A percentile compares a stretch with the other conserved stretches of the same genome.
These are phyloP conservation scores for Paxillus involutus DNA, from an alignment of 768 basidiomycete species.

Conservation along the genomic window DNA sequence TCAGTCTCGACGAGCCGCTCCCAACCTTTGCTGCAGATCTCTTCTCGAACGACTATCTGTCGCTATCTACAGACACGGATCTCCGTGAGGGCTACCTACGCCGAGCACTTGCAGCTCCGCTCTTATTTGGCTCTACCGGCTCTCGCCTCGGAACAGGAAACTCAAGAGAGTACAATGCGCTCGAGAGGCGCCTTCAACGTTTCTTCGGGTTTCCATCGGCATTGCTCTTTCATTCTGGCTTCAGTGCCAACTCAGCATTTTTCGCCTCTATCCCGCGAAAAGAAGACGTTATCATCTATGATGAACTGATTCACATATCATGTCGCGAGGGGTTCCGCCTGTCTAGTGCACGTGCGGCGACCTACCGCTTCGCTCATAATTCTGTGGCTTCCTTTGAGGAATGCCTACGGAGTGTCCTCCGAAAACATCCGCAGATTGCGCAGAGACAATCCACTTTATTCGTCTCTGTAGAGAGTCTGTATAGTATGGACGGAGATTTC, in stretches of 20 bases:
- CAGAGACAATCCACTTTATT: constrained; percentile 38
- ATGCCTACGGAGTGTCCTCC: constrained; percentile 26
- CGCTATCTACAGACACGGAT: constrained; percentile 35
- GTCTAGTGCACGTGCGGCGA: constrained; percentile 22
- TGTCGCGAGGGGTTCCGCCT: constrained; percentile 51
- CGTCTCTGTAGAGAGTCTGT: constrained; percentile 52
- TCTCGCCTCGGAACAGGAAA: constrained; percentile 49
- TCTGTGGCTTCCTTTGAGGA: constrained; percentile 33
- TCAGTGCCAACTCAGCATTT: constrained; percentile 52
- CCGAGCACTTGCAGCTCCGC: constrained; percentile 17
- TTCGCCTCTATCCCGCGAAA: constrained; percentile 44
- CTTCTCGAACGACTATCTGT: constrained; percentile 54
- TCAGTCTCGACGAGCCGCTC: constrained; percentile 16
- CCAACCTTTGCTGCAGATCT: constrained; percentile 32
- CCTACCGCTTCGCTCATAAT: constrained; percentile 47
- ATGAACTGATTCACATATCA: constrained; percentile 53
- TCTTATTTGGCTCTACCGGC: constrained; percentile 47
- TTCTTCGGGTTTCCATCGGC: constrained; percentile 36
- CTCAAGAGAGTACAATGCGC: constrained; percentile 11
- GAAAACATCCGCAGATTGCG: constrained; percentile 20
- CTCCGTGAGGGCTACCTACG: constrained; percentile 36
- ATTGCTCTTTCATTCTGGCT: constrained; percentile 53
- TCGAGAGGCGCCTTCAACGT: constrained; percentile 8
- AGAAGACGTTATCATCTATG: constrained; percentile 49
- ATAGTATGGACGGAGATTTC: constrained; percentile 64